Base-by-base conservation (phyloP, 2,329 filamentous ascomycete genomes). In the Pseudopyrenochaeta lycopersici region DNA sequence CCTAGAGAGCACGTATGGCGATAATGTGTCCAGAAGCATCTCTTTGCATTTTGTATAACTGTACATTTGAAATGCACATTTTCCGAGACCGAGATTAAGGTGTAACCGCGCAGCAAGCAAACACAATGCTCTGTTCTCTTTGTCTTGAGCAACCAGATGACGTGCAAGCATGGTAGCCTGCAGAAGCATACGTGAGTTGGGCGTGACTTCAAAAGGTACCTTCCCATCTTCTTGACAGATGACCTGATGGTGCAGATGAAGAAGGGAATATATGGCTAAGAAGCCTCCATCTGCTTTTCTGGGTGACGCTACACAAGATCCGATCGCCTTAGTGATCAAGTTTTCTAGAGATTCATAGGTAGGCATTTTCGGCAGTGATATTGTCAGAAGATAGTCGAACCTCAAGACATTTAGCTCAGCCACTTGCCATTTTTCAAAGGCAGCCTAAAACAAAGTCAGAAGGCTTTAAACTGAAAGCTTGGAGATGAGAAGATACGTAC, bases 81-180 rank as follows among this genome's bases (percentile, higher is more conserved):
- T 68, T 17, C 65, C 68, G 1, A 75, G 55, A 11, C 73, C 73
- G 12, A 73, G 60, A 15, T 66, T 63, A 10, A 72, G 50, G 48
- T 75, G 71, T 5, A 74, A 21, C 12, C 70, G 69, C 21, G 69
- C 63, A 7, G 72, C 68, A n/a, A 75, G 57, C n/a, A 76, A 48
- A 36, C 64, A 49, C n/a, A 73, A 33, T 2, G 58, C 50, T 15
- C 70, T 63, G 48, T 72, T 60, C 9, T 69, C 63, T 10, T 52
- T 58, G 18, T 72, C 64, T 7, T 56, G 49, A 38, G 62, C 58
- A 12, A 70, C 60, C 14, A 70, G 38, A 32, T 69, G 61, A 23
- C 61, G 66, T 11, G 58, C 47, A 20, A 74, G 57, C 51, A 72
- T 62, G 1, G 64, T 52, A 45, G 72, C 72, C 54, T 75, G 71